phyloP scores from a whole-genome alignment of 306 rosid genomes.

The Citrullus mucosospermus region DNA sequence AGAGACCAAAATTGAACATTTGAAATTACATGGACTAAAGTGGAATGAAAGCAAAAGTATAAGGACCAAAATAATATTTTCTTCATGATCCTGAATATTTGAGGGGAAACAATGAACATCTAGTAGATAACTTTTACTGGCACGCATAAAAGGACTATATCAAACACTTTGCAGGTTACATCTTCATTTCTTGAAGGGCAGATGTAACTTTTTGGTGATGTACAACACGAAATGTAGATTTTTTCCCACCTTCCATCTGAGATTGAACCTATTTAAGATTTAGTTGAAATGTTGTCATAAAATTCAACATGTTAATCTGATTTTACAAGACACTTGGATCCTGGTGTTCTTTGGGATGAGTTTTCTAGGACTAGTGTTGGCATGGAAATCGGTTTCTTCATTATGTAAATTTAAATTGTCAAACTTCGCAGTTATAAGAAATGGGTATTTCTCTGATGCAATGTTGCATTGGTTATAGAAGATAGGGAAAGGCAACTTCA shows the following conservation, averaged over 20 bases:
- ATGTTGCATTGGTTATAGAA: not conserved
- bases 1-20: too few species aligned
- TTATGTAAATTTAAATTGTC: not conserved
- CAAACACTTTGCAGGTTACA: not conserved
- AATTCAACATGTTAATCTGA: not conserved
- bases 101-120: not conserved
- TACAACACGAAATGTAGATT: not conserved
- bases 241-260: not conserved
- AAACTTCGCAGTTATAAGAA: not conserved
- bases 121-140: not conserved
- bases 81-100: not conserved
- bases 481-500: not conserved
- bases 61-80: not conserved
- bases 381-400: not conserved
- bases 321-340: not conserved
- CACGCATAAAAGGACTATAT: not conserved
- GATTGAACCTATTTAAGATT: not conserved
- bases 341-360: not conserved
- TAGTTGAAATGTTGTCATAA: not conserved
- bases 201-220: not conserved
- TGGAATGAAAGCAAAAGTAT: too few species aligned
- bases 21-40: too few species aligned
- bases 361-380: not conserved
- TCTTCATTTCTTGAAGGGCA: too few species aligned
- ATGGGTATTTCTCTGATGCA: not conserved